Conservation (phyloP, 768 basidiomycete genomes). For the Rhizopogon roseolus region DNA sequence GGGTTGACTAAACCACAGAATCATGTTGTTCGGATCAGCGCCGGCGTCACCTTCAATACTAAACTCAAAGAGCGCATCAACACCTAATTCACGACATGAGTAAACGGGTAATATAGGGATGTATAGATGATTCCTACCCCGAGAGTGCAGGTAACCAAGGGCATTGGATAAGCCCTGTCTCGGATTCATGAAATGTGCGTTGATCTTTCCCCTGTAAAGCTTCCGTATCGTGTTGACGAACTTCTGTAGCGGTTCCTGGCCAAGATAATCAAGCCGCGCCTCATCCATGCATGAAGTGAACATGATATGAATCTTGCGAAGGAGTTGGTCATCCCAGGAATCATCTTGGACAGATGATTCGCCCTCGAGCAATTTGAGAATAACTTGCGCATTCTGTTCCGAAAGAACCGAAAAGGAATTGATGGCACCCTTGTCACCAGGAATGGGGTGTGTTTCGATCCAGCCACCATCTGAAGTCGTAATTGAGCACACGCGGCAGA, state of each 20-base stretch:
- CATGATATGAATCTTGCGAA: constrained; percentile 63
- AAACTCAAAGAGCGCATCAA: constrained; percentile 76
- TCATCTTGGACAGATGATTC: constrained; percentile 30
- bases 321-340: constrained; percentile 49
- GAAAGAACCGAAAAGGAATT: constrained; percentile 71
- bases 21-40: constrained; percentile 81
- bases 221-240: constrained; percentile 58
- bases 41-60: constrained; percentile 86
- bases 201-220: constrained; percentile 52
- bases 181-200: constrained; percentile 28
- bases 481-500: constrained; percentile 5
- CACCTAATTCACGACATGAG: constrained; percentile 40
- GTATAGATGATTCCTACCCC: constrained; percentile 43
- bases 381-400: constrained; percentile 72
- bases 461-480: constrained; percentile 73
- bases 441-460: constrained; percentile 77
- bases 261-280: constrained; percentile 66
- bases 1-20: constrained; percentile 81
- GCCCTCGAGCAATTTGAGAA: constrained; percentile 65
- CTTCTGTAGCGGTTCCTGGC: constrained; percentile 62
- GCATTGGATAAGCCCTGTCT: constrained; percentile 72
- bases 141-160: constrained; percentile 81
- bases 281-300: constrained; percentile 85
- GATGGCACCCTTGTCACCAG: constrained; percentile 74
- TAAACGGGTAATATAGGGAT: not conserved